Base-by-base conservation (phyloP, 805 yeast genomes). In the Yamadazyma nakazawae region DNA sequence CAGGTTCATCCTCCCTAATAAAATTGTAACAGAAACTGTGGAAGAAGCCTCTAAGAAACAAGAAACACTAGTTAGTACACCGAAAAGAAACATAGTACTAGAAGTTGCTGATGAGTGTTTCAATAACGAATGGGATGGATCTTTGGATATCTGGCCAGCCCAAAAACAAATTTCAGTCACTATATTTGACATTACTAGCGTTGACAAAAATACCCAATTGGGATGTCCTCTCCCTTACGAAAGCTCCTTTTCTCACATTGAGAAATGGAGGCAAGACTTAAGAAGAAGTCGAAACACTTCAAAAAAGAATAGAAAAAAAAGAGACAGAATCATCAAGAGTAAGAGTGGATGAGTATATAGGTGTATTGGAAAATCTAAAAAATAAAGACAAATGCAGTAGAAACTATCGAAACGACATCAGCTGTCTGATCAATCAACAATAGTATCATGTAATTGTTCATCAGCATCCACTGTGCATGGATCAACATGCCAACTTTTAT, bases 231-330 rank as follows among this genome's bases (percentile, higher is more conserved):
- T 28, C 9, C 32, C 32, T 4, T 9, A 28, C 11, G 32, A 28
- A 5, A 28, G 10, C n/a, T 28, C 32, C n/a, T 28, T 28, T 10
- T 28, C 32, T 12, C 39, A 37, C 16, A 37, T 37, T 16, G 28
- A 37, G 12, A 37, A 37, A 25, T 37, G 39, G 39, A 37, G 30
- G 9, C 41, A 25, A 18, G 34, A 38, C 41, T 38, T 38, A 21
- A 38, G 41, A 26, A 38, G 31, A 14, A 38, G 25, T 34, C 34
- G 21, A 4, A 25, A 26, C 21, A 38, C 41, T 16, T 38, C 41
- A n/a, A 38, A 26, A 31, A 38, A 38, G 41, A 38, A 10, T 28
- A 25, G 34, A 10, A 38, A 17, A 26, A 38, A 25, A 16, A n/a
- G 41, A 14, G 34, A 38, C 7, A 38, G 32, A 19, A 28, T 28